Evolutionary conservation across 2,329 filamentous ascomycete genomes (phyloP).

Genomic region (Paecilomyces fulvus): DNA sequence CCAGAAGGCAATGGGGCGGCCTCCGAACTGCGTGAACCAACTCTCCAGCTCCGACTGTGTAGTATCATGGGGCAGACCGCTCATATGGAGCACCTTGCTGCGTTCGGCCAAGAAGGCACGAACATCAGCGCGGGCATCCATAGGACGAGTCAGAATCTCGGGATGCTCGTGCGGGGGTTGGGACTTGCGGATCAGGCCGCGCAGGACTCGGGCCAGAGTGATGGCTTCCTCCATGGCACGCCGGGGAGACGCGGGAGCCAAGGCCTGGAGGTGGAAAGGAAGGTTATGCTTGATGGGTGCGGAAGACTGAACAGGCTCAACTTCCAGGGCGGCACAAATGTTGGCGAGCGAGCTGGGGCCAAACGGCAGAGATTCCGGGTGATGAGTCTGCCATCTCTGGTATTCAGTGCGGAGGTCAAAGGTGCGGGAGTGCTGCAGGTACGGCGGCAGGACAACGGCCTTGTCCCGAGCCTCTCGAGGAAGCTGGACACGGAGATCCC

Average conservation of each 20-base stretch:
- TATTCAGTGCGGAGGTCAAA: slow-evolving; percentile 97
- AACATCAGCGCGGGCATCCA: slow-evolving; percentile 95
- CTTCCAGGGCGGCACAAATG: slow-evolving; percentile 95
- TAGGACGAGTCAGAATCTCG: slow-evolving; percentile 86
- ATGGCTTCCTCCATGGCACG: slow-evolving; percentile 97
- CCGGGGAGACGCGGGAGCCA: slow-evolving; percentile 89
- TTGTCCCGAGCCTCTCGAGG: slow-evolving; percentile 97
- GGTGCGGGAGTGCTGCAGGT: slow-evolving; percentile 93
- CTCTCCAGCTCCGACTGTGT: slow-evolving; percentile 98
- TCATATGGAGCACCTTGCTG: slow-evolving; percentile 97
- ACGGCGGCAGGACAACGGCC: slow-evolving; percentile 89
- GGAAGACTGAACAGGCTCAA: slow-evolving; percentile 94
- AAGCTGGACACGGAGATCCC: slow-evolving; percentile 96
- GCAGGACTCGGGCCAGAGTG: slow-evolving; percentile 83
- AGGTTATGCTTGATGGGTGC: slow-evolving; percentile 98
- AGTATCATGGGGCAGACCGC: slow-evolving; percentile 91
- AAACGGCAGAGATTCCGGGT: slow-evolving; percentile 94
- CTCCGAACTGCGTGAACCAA: slow-evolving; percentile 99
- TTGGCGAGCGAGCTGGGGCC: slow-evolving; percentile 92
- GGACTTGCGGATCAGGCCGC: slow-evolving; percentile 90
- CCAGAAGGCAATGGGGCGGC: slow-evolving; percentile 97
- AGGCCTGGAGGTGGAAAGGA: slow-evolving; percentile 91
- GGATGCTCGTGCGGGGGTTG: slow-evolving; percentile 89
- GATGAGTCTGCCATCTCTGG: slow-evolving; percentile 96
- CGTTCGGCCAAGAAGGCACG: slow-evolving; percentile 91